These are phyloP conservation scores for Pleoardoris graminearum DNA, from an alignment of 2,329 filamentous ascomycete species.

Conservation along the genomic window DNA sequence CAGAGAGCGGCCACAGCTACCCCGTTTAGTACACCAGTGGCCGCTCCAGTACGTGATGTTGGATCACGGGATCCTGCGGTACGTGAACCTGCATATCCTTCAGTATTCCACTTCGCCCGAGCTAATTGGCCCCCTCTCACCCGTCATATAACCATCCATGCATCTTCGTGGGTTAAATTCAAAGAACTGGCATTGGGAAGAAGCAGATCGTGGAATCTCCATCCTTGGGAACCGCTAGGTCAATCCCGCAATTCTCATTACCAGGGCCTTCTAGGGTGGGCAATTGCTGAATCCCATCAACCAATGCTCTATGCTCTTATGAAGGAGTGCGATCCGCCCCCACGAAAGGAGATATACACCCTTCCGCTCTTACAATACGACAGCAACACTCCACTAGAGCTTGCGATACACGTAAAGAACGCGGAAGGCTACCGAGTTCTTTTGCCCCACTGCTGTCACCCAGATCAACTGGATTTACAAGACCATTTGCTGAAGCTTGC, in stretches of 20 bases:
- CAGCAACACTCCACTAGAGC: not conserved
- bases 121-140: not conserved
- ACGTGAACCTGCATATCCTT: no score
- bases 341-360: not conserved
- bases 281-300: not conserved
- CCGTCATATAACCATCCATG: not conserved
- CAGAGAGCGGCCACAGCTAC: not conserved
- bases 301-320: not conserved
- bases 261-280: not conserved
- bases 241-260: not conserved
- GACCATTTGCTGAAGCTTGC: no score
- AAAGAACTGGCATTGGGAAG: not conserved
- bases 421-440: not conserved
- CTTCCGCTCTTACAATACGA: not conserved
- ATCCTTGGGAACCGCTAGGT: not conserved
- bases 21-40: not conserved
- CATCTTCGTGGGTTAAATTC: not conserved
- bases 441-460: not conserved
- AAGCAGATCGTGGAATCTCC: not conserved
- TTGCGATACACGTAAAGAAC: not conserved
- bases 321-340: not conserved
- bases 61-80: not conserved
- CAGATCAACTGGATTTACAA: not conserved
- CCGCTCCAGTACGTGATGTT: not conserved
- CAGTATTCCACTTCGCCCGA: not conserved